Percentiles rank a stretch among this genome's conserved stretches.
phyloP scores from a whole-genome alignment of 192 early-diverging fungal species.

The Pilobolus umbonatus region DNA sequence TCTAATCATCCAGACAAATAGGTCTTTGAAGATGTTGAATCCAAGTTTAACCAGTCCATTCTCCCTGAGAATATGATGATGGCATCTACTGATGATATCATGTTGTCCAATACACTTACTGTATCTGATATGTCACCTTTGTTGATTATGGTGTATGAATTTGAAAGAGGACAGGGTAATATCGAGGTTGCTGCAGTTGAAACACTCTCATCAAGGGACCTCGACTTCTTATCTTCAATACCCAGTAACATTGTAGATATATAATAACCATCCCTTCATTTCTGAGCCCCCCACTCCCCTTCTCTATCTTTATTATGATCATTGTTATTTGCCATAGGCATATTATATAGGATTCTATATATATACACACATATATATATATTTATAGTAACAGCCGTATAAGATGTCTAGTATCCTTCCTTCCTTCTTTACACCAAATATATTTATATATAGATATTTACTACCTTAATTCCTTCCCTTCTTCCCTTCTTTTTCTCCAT shows the following conservation, averaged over 20 bases:
- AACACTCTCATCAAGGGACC: neutral
- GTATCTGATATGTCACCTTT: conserved; percentile 3
- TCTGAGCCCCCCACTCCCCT: no score
- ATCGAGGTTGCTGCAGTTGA: conserved; percentile 45
- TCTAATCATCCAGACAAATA: neutral
- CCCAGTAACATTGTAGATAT: neutral
- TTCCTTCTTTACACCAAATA: no score
- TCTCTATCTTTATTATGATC: no score
- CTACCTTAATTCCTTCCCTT: no score
- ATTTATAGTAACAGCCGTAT: no score
- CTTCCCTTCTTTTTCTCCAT: no score
- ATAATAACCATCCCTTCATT: neutral
- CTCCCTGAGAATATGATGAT: neutral
- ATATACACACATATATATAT: no score
- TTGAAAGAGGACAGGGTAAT: conserved; percentile 46
- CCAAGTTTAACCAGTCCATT: conserved; percentile 3
- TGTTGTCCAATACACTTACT: neutral
- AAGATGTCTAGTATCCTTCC: no score
- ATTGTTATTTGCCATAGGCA: no score
- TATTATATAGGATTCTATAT: no score
- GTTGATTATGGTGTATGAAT: conserved; percentile 48
- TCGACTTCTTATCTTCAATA: conserved; percentile 2
- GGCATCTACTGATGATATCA: neutral
- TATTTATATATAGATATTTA: no score
- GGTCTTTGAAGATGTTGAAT: conserved; percentile 33